Conservation (phyloP, 441 rosid species). For the Populus hybrid region DNA sequence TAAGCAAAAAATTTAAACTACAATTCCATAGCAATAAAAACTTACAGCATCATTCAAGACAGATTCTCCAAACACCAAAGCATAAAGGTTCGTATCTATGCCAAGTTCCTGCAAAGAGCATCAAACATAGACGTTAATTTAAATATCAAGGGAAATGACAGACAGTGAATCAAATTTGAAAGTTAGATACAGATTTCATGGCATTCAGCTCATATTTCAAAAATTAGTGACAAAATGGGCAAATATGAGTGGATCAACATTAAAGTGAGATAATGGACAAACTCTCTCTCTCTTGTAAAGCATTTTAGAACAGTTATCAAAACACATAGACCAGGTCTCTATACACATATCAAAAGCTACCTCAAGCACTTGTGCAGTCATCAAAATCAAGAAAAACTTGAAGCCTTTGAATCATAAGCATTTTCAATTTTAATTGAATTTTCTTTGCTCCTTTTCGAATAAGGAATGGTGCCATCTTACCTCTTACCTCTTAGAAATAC, state of each 20-base stretch:
- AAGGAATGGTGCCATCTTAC: background rate
- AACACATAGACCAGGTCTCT: background rate
- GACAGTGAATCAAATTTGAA: background rate
- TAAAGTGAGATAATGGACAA: no score
- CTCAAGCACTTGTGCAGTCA: background rate
- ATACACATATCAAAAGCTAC: background rate
- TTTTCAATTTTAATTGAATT: background rate
- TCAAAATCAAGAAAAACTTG: background rate
- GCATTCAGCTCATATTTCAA: constrained; percentile 1
- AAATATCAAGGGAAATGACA: background rate
- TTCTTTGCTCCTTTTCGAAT: background rate
- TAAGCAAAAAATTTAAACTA: constrained; percentile 17
- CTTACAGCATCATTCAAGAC: constrained; percentile 98
- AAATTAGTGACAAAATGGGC: background rate
- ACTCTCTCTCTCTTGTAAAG: background rate
- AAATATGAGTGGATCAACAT: background rate
- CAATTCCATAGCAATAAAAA: constrained; percentile 20
- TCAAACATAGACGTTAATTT: background rate
- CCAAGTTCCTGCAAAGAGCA: constrained; percentile 82
- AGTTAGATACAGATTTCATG: background rate
- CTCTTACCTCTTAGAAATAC: background rate
- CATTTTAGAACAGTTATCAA: background rate
- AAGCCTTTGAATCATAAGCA: background rate
- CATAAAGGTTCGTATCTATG: constrained; percentile 89
- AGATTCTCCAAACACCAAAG: constrained; percentile 98